phyloP scores from a whole-genome alignment of 2,329 filamentous ascomycete genomes.

The Akanthomyces lecanii region DNA sequence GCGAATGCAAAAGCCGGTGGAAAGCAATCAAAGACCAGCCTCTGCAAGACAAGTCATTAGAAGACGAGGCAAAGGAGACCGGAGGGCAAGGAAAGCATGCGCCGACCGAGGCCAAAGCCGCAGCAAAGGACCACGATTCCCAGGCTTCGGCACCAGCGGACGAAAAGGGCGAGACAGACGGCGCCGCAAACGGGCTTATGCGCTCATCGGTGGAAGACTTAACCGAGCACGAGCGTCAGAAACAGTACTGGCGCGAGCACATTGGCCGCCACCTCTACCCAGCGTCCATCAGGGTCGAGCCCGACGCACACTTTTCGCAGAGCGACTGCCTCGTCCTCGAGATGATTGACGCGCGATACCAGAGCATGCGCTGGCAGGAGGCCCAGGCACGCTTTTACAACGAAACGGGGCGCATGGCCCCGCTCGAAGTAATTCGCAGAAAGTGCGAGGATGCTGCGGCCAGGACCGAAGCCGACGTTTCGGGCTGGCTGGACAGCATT shows the following conservation, averaged over 20 bases:
- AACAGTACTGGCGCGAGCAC: conserved; percentile 30
- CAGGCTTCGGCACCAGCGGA: not conserved
- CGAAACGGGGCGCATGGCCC: conserved; percentile 38
- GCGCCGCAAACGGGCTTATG: not conserved
- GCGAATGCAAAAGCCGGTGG: conserved; percentile 9
- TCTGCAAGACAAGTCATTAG: not conserved
- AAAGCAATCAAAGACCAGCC: conserved; percentile 2
- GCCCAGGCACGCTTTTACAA: conserved; percentile 43
- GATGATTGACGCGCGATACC: conserved; percentile 31
- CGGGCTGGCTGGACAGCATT: not conserved
- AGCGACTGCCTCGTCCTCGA: conserved; percentile 35
- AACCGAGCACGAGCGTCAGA: conserved; percentile 21
- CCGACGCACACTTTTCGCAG: conserved; percentile 26
- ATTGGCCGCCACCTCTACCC: conserved; percentile 32
- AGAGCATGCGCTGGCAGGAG: conserved; percentile 35
- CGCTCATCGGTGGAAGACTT: not conserved
- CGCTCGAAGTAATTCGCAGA: conserved; percentile 33
- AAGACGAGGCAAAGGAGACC: not conserved
- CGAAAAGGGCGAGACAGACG: not conserved
- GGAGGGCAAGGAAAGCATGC: not conserved
- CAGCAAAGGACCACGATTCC: not conserved
- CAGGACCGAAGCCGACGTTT: not conserved
- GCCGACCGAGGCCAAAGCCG: not conserved
- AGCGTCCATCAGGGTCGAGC: conserved; percentile 19
- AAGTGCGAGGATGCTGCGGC: conserved; percentile 24